Conservation (phyloP, 164 flowering plant species). For the Pachysandra terminalis region DNA sequence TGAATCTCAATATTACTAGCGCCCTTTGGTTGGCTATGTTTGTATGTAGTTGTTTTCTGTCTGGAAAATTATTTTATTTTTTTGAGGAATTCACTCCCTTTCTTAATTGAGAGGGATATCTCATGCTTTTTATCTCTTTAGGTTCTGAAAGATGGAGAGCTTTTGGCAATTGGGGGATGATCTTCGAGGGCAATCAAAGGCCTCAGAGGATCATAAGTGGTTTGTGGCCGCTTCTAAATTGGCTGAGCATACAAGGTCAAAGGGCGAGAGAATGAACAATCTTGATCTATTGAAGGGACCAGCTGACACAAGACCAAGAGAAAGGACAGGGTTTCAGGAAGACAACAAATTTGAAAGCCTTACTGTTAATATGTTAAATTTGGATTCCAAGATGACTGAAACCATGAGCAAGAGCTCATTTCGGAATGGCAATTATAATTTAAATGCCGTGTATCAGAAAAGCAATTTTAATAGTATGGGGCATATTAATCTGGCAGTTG, state of each 20-base stretch:
- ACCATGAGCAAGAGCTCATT: constrained; percentile 35
- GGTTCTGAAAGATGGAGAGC: constrained; percentile 58
- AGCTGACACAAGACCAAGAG: constrained; percentile 51
- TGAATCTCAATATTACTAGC: neutral
- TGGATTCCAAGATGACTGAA: constrained; percentile 57
- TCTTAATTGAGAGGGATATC: neutral
- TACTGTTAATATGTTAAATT: constrained; percentile 59
- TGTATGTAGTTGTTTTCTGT: too few relatives aligned
- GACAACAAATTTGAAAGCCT: constrained; percentile 73
- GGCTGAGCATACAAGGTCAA: constrained; percentile 82
- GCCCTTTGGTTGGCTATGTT: neutral
- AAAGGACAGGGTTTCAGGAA: constrained; percentile 58
- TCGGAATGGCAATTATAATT: constrained; percentile 42
- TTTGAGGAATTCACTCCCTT: too few relatives aligned
- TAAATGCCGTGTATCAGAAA: constrained; percentile 61
- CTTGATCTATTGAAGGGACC: constrained; percentile 68
- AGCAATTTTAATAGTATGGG: constrained; percentile 28
- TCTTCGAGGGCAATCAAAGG: constrained; percentile 81
- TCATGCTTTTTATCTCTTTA: neutral
- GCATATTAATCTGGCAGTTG: constrained; percentile 23
- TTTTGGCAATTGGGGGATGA: constrained; percentile 93
- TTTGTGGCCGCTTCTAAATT: constrained; percentile 70
- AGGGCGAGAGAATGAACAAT: constrained; percentile 80
- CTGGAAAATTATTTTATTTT: too few relatives aligned
- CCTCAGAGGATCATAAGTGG: constrained; percentile 86